Evolutionary conservation across 179 eudicot species (phyloP), one percentile per base, ranked within the genome.

Genomic region (Vitellaria paradoxa): DNA sequence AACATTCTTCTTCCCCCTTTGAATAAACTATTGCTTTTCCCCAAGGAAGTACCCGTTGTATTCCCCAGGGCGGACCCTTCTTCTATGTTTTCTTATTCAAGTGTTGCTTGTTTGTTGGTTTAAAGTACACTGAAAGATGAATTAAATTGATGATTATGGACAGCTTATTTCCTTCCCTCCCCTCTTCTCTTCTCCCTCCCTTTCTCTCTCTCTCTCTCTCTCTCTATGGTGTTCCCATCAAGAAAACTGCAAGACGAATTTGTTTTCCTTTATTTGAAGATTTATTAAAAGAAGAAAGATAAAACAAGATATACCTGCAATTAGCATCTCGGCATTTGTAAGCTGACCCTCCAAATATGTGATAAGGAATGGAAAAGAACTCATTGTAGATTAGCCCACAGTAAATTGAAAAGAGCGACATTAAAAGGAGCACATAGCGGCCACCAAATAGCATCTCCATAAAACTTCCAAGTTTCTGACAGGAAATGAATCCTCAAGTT

Each of bases 391-490:
- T 90, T 80, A 96, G 81, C 70, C 99, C 99, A 71, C 98, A 96
- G 70, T 93, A 96, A 55, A 96, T 91, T 73, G 99, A 96, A 76
- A 96, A 96, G 49, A 93, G 81, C 45, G 99, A 85, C 99, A 96
- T 96, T 74, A 91, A 82, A 81, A 96, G 92, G 81, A 96, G 84
- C 75, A 96, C 87, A 80, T 91, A 96, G 60, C 99, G 99, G 66
- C 99, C 99, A 72, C 99, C 99, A 90, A 91, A 96, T 77, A 96
- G 91, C 97, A 96, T 91, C 86, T 96, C 98, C 99, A 93, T 96
- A 82, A 96, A 93, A 89, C 98, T 96, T 62, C 98, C 99, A 79
- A 96, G 98, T 91, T 82, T 91, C 99, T 96, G 97, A 53, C 78
- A 73, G 70, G 53, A 76, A 78, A 45, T 52, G 47, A 77, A 69